Conservation (phyloP, 2,329 filamentous ascomycete genomes). For the Plectosphaerella plurivora region DNA sequence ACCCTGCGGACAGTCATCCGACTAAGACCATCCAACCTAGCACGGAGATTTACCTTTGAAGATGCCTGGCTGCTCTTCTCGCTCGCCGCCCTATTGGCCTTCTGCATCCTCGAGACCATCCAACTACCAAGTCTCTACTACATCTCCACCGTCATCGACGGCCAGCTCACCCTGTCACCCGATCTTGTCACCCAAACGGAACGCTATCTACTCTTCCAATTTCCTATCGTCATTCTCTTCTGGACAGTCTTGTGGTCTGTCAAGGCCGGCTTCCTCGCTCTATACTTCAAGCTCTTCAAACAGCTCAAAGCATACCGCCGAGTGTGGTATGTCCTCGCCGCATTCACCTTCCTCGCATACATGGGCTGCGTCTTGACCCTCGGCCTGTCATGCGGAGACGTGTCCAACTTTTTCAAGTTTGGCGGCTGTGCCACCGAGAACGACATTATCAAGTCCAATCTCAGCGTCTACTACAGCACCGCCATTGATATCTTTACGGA, state of each 20-base stretch:
- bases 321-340: constrained; percentile 13
- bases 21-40: constrained; percentile 3
- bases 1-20: constrained; percentile 15
- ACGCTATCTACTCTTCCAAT: constrained; percentile 21
- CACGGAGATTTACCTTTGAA: constrained; percentile 8
- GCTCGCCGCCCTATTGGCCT: not conserved
- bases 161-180: constrained; percentile 10
- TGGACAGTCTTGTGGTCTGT: constrained; percentile 17
- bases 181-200: constrained; percentile 15
- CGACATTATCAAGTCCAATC: constrained; percentile 16
- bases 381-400: constrained; percentile 9
- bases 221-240: constrained; percentile 17
- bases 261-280: constrained; percentile 17
- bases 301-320: constrained; percentile 7
- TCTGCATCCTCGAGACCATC: constrained; percentile 19
- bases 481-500: constrained; percentile 10
- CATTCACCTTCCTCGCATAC: constrained; percentile 13
- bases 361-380: constrained; percentile 13
- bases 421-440: constrained; percentile 9
- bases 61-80: constrained; percentile 18
- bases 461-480: constrained; percentile 16
- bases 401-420: constrained; percentile 11
- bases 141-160: constrained; percentile 15
- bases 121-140: constrained; percentile 19
- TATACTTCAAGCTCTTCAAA: constrained; percentile 15